Evolutionary conservation across 2,329 filamentous ascomycete genomes (phyloP), one percentile per base, ranked within the genome.

Genomic region (Blastomyces emzantsi): DNA sequence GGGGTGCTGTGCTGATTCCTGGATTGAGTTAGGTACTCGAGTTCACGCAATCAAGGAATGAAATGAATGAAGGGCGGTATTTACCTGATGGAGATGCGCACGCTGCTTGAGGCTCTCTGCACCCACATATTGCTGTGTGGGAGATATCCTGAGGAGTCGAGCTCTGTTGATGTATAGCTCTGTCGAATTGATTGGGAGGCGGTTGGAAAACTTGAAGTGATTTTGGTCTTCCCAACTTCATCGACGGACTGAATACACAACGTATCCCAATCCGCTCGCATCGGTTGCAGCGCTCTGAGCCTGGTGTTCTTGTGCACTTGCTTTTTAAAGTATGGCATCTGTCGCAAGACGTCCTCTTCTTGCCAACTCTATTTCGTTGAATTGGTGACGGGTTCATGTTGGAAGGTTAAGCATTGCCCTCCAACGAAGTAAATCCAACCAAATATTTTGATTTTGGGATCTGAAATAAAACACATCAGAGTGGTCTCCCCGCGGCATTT

Each of bases 281-380:
- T 57, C 54, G 28, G 17, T 30, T 57, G 19, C 54, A 57, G 28
- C 54, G 28, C 8, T 41, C 30, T 39, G 33, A 36, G 2, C 54
- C 54, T 19, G 15, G 54, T 11, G 33, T 15, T 39, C 54, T 57
- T n/a, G 54, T 25, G n/a, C 54, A 57, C 30, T 57, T 57, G 54
- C 54, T 57, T 39, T 57, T 57, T 19, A 57, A 30, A 39, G 54
- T 57, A 33, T 57, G 28, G 28, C 54, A 57, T 57, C 54, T 33
- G 54, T 57, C 54, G 19, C 54, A 39, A 22, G 54, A 57, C 15
- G 30, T 57, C n/a, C 54, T 57, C n/a, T 39, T 57, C 54, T 57
- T 57, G 30, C 54, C 54, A 39, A 39, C 54, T 39, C 33, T 57
- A 57, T 57, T 57, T 57, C 54, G 28, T 17, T 39, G 54, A n/a